phyloP scores from a whole-genome alignment of 2,329 filamentous ascomycete genomes.

The Polychaeton citri region DNA sequence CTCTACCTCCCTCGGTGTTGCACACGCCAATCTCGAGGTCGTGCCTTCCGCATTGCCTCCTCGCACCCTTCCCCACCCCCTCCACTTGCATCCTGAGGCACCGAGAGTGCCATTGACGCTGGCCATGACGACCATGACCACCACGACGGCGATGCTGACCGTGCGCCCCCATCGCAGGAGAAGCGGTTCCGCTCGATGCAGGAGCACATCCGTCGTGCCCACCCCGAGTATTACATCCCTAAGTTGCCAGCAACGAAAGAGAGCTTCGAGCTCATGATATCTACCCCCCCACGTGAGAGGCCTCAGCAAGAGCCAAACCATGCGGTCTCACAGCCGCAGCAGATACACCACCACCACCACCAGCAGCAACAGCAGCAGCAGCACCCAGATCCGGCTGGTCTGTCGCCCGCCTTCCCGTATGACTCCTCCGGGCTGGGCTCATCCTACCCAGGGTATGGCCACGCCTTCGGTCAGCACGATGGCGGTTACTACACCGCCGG shows the following conservation, averaged over 20 bases:
- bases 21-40: neutral
- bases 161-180: conserved; percentile 45
- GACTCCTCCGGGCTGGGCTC: conserved; percentile 17
- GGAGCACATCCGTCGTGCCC: conserved; percentile 94
- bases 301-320: conserved; percentile 36
- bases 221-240: conserved; percentile 92
- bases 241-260: conserved; percentile 97
- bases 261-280: conserved; percentile 95
- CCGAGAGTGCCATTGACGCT: too few relatives aligned
- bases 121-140: neutral
- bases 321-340: conserved; percentile 8
- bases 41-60: neutral
- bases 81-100: neutral
- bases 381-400: conserved; percentile 23
- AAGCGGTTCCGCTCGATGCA: conserved; percentile 98
- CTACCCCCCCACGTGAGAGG: conserved; percentile 65
- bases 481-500: conserved; percentile 28
- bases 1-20: neutral
- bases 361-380: conserved; percentile 11
- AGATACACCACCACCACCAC: conserved; percentile 18
- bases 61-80: neutral
- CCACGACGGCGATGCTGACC: neutral
- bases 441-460: conserved; percentile 20
- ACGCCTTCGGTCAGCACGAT: conserved; percentile 28
- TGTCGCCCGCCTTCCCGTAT: conserved; percentile 22